Base-by-base conservation (phyloP, 2,329 filamentous ascomycete species). In the Pseudogymnoascus sp. region DNA sequence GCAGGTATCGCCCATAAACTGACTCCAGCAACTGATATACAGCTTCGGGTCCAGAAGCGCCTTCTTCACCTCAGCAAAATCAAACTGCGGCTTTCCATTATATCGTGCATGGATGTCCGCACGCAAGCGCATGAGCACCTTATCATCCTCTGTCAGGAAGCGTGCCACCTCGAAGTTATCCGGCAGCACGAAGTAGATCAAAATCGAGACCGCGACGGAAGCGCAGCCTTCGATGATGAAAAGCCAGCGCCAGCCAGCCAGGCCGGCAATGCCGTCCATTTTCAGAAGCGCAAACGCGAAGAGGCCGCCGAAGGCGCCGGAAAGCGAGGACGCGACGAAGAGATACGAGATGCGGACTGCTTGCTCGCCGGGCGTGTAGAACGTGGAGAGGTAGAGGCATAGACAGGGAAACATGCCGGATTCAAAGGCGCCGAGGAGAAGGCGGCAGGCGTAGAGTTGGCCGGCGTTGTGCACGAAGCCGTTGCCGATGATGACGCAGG, bases 291-390 rank as follows among this genome's bases (percentile, higher is more conserved):
- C 81, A 62, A 81, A 85, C 1, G 83, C 84, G 67, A 78, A 78
- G 6, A 80, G 75, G 2, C 81, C 81, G 3, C 80, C 80, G 67
- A 84, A 83, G 3, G 77, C 75, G 0, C 77, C 78, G 0, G 77
- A 72, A 25, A 79, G 67, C 4, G 82, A 82, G n/a, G 79, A 79
- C 60, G 76, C 83, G 58, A 79, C 80, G 59, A 82, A 77, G 63
- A 80, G 76, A 62, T 80, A 77, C 0, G 81, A 81, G 4, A 83
- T 79, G 2, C 83, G 75, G 12, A 80, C 76, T 1, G 79, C 80
- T 18, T 81, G 75, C 69, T 86, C 83, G 2, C 80, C 77, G 5
- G 78, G 75, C 15, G 79, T 78, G 67, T 84, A 85, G 75, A 82
- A 83, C 66, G 82, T 82, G 2, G 78, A 78, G 4, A 80, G 67